These are phyloP conservation scores for Hypoxylon cercidicola DNA, from an alignment of 495 filamentous ascomycete species.

Conservation along the genomic window DNA sequence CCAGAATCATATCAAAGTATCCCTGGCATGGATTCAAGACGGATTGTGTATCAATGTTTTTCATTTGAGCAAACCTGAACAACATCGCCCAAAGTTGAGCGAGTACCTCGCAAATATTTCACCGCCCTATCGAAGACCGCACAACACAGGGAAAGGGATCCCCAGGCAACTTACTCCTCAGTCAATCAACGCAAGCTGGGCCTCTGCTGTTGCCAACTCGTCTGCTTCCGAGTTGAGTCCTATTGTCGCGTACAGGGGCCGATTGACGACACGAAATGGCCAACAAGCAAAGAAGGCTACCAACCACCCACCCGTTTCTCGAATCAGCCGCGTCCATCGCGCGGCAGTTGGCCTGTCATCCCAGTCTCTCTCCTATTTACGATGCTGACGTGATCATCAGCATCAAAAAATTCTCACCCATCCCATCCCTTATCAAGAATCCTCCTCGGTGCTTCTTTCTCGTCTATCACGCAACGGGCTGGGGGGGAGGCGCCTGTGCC, in stretches of 20 bases:
- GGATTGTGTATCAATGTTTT: slow-evolving; percentile 35
- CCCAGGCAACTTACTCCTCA: slow-evolving; percentile 11
- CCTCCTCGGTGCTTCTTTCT: slow-evolving; percentile 14
- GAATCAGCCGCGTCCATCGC: slow-evolving; percentile 34
- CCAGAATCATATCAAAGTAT: slow-evolving; percentile 34
- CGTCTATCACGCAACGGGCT: slow-evolving; percentile 22
- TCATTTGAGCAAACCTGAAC: slow-evolving; percentile 21
- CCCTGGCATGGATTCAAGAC: slow-evolving; percentile 33
- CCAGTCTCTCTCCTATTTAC: slow-evolving; percentile 26
- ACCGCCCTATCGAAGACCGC: slow-evolving; percentile 19
- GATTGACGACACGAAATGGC: slow-evolving; percentile 1
- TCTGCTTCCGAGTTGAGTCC: too few species aligned
- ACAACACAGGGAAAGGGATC: slow-evolving; percentile 7
- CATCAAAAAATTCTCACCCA: slow-evolving; percentile 20
- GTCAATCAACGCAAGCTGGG: slow-evolving; percentile 18
- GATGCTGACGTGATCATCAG: slow-evolving; percentile 35
- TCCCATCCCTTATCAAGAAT: slow-evolving; percentile 18
- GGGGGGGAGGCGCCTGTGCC: slow-evolving; percentile 12
- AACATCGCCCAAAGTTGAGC: slow-evolving; percentile 26
- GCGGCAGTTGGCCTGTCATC: slow-evolving; percentile 34
- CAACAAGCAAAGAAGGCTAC: slow-evolving; percentile 8
- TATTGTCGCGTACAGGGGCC: too few species aligned
- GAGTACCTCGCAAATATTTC: slow-evolving; percentile 15
- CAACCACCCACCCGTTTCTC: slow-evolving; percentile 15
- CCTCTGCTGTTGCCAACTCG: slow-evolving; percentile 6